Base-by-base conservation (phyloP, 768 basidiomycete species). In the Xerocomus potaroensis region DNA sequence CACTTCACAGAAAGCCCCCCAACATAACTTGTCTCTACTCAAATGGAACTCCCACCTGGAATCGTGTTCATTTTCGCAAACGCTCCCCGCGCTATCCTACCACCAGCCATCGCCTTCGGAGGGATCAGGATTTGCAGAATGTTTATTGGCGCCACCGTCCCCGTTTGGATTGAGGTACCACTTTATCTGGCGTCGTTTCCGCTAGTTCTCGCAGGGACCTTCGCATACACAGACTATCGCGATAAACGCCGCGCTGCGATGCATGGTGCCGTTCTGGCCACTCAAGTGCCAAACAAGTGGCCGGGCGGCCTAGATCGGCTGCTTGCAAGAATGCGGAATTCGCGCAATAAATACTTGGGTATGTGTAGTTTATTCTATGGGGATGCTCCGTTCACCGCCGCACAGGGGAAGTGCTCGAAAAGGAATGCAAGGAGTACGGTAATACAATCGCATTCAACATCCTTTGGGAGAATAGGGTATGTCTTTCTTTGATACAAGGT, bases 261-360 rank as follows among this genome's bases (percentile, higher is more conserved):
- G n/a, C 47, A 45, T 26, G 66, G 68, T 7, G 70, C 70, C 6
- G 47, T 63, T 15, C 39, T 67, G 12, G 60, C 72, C 4, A 72
- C 71, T 5, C 45, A 18, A 19, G 64, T 71, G 16, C 46, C 56
- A 2, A 68, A 63, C 45, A 62, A 51, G 32, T 68, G 63, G 67
- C 68, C 69, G 3, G 69, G 67, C 22, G 67, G 69, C 24, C 29
- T 76, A 6, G 69, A 71, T 32, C 35, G 66, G 15, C 47, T 74
- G 1, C 22, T 54, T 12, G 45, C 44, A 5, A 51, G 50, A 15
- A 0, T 69, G n/a, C 47, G 47, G 11, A 61, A 60, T 29, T 54
- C 61, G 24, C 55, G 56, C 4, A 23, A 41, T 9, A 64, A 58
- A 12, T 67, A 68, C 49, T 48, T 62, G n/a, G 63, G 68, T 66